Base-by-base conservation (phyloP, 352 stramenopile species). In the Phytophthora megakarya region DNA sequence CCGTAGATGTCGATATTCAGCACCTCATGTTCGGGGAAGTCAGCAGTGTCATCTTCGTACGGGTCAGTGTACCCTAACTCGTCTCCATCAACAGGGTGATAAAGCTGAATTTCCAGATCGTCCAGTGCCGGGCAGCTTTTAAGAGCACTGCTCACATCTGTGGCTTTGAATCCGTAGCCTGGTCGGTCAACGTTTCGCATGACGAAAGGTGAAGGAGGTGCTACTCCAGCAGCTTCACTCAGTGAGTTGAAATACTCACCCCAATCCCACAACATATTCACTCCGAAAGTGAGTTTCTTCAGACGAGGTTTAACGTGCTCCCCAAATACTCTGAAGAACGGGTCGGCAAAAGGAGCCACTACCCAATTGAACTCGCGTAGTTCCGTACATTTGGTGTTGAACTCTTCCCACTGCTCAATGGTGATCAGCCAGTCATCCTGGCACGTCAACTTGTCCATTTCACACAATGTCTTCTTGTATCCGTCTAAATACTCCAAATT, bases 201-300 rank as follows among this genome's bases (percentile, higher is more conserved):
- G 1, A 5, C 5, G 28, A 44, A 45, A 18, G 16, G n/a, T 16
- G 10, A 49, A 26, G 44, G 5, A 39, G 21, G 19, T 19, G n/a
- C 16, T 19, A 32, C 2, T 22, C 57, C 56, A 62, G 56, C 56
- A 3, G 35, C 44, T 38, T 73, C 61, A 3, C 56, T 56, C 12
- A 66, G 39, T 3, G 45, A 38, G 3, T 53, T 15, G 32, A 80
- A 80, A 48, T 84, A 84, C 22, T 46, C 33, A 18, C 54, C 21
- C 76, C 73, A 84, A 23, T 70, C 35, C 73, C 76, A 84, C 16
- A 73, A 37, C 73, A 82, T 80, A 46, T 70, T 81, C 18, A 77
- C 47, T 3, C 33, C 60, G 25, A 84, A 71, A 6, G 69, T 66
- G 15, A 80, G 55, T 18, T 60, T 65, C 15, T 30, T 71, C 10